Conservation (phyloP, 352 stramenopile genomes). For the Achlya hypogyna region DNA sequence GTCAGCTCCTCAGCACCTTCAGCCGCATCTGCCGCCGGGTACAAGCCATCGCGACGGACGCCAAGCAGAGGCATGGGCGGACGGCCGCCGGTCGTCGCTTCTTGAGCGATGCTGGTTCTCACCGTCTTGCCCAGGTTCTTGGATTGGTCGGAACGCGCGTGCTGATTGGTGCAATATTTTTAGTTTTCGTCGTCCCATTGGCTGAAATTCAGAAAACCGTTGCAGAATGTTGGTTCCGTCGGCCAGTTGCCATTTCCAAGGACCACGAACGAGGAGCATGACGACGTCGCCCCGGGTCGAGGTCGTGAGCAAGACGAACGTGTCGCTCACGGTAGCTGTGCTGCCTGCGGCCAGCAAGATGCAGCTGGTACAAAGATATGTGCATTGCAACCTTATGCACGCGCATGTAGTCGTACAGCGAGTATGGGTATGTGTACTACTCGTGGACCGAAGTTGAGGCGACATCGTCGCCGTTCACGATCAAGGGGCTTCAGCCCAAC, state of each 20-base stretch:
- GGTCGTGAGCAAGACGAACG: slow-evolving; percentile 20
- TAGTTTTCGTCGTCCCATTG: not conserved
- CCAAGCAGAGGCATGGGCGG: no score
- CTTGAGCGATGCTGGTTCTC: no score
- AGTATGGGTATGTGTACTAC: slow-evolving; percentile 84
- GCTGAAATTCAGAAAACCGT: not conserved
- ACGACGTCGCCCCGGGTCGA: slow-evolving; percentile 7
- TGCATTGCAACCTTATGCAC: not conserved
- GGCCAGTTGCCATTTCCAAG: not conserved
- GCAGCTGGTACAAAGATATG: slow-evolving; percentile 20
- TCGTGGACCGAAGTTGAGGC: slow-evolving; percentile 69
- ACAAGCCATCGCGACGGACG: no score
- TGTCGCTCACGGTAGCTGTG: slow-evolving; percentile 10
- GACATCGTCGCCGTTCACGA: slow-evolving; percentile 40
- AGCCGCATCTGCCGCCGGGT: no score
- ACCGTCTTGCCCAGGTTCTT: no score
- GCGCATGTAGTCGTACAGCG: slow-evolving; percentile 45
- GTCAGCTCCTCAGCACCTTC: no score
- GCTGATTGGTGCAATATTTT: slow-evolving; percentile 15
- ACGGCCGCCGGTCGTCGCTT: no score
- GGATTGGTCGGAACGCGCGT: no score
- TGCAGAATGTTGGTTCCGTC: not conserved
- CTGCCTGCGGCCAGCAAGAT: slow-evolving; percentile 11
- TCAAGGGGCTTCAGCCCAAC: slow-evolving; percentile 64
- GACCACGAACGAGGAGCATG: no score